Conservation (phyloP, 345 rosid genomes). For the Aurinia saxatilis region DNA sequence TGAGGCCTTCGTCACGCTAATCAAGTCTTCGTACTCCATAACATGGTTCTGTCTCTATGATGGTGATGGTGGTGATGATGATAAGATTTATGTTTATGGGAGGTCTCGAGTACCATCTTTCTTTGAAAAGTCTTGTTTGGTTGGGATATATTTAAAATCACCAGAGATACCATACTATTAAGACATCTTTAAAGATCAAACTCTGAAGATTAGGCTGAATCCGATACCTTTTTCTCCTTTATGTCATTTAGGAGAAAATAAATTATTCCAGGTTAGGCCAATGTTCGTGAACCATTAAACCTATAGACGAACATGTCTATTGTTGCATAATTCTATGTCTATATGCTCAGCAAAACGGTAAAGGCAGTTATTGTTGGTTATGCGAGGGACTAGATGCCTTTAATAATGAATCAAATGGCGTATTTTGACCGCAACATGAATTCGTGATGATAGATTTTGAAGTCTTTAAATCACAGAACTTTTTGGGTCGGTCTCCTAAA, state of each 20-base stretch:
- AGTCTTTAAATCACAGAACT: too few species aligned
- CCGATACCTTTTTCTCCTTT: conserved; percentile 12
- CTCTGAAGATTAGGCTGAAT: conserved; percentile 12
- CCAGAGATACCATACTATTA: neutral
- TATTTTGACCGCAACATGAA: conserved; percentile 17
- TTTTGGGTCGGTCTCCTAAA: too few species aligned
- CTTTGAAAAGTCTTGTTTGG: neutral
- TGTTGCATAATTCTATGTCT: neutral
- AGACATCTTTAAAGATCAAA: neutral
- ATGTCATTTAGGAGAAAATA: neutral
- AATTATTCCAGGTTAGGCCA: conserved; percentile 2
- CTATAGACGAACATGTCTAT: neutral
- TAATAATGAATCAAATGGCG: conserved; percentile 2
- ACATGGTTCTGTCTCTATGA: conserved; percentile 5
- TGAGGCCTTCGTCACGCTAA: neutral
- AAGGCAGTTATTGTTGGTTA: neutral
- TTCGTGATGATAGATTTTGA: too few species aligned
- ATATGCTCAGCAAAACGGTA: neutral
- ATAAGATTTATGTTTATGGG: neutral
- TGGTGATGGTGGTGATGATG: neutral
- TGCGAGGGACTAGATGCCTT: conserved; percentile 9
- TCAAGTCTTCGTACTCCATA: conserved; percentile 6
- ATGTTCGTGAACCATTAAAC: neutral
- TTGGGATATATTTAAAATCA: conserved; percentile 2
- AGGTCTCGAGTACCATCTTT: neutral